Conservation (phyloP, 805 yeast species). For the Candida maltosa region DNA sequence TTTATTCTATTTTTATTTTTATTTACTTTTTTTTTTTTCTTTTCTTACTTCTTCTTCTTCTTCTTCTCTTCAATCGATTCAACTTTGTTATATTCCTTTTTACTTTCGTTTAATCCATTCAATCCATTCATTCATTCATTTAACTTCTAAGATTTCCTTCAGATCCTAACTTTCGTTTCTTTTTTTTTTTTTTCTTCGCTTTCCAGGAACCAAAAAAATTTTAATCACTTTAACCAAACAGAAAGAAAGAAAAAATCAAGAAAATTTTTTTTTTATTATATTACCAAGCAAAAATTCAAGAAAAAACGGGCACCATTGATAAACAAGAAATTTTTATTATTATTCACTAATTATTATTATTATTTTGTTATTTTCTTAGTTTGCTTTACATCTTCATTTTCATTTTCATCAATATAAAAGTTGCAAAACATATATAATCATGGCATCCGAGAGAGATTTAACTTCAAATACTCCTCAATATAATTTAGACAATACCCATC, state of each 20-base stretch:
- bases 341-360: too few relatives aligned
- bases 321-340: too few relatives aligned
- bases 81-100: not conserved
- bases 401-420: too few relatives aligned
- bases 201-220: not conserved
- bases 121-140: not conserved
- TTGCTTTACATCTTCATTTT: too few relatives aligned
- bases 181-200: not conserved
- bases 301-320: too few relatives aligned
- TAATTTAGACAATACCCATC: constrained; percentile 5
- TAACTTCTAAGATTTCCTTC: constrained; percentile 1
- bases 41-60: constrained; percentile 2
- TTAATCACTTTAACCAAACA: not conserved
- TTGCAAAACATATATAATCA: too few relatives aligned
- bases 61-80: not conserved
- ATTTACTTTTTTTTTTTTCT: constrained; percentile 1
- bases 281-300: too few relatives aligned
- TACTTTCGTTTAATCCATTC: too few relatives aligned
- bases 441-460: constrained; percentile 26
- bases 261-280: too few relatives aligned
- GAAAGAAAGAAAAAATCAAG: too few relatives aligned
- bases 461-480: constrained; percentile 22
- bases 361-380: too few relatives aligned
- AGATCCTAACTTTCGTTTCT: not conserved
- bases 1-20: not conserved